Conservation (phyloP, 2,329 filamentous ascomycete genomes). For the Alternaria sp. region DNA sequence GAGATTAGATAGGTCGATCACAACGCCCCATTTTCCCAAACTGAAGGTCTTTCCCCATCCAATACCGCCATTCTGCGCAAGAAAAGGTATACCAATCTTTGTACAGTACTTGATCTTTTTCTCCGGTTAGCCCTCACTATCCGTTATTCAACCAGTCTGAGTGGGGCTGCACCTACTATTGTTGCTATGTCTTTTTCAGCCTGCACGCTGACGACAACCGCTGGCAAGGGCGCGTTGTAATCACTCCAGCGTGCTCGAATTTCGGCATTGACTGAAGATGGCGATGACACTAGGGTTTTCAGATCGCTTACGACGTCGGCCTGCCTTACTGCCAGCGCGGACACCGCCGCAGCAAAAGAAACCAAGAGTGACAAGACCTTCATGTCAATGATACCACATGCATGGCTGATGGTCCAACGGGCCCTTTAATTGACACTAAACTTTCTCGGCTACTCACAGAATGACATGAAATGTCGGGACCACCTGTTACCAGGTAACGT, state of each 20-base stretch:
- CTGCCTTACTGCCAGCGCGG: slow-evolving; percentile 23
- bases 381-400: slow-evolving; percentile 21
- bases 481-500: neutral
- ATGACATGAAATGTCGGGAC: neutral
- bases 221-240: slow-evolving; percentile 28
- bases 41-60: slow-evolving; percentile 40
- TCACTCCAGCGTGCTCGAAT: slow-evolving; percentile 35
- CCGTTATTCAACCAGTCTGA: neutral
- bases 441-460: slow-evolving; percentile 4
- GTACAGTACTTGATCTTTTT: slow-evolving; percentile 36
- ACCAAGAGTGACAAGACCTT: slow-evolving; percentile 21
- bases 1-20: slow-evolving; percentile 42
- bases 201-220: slow-evolving; percentile 31
- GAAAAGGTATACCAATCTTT: slow-evolving; percentile 29
- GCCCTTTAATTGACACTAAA: slow-evolving; percentile 11
- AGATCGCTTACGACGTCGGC: slow-evolving; percentile 24
- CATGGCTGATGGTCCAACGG: slow-evolving; percentile 7
- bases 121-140: neutral
- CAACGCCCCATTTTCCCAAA: slow-evolving; percentile 32
- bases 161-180: slow-evolving; percentile 21
- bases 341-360: slow-evolving; percentile 16
- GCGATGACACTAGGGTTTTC: slow-evolving; percentile 18
- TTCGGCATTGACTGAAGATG: slow-evolving; percentile 25
- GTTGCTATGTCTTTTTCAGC: slow-evolving; percentile 33
- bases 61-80: slow-evolving; percentile 41